Base-by-base conservation (phyloP, 768 basidiomycete genomes). In the Leccinum rimulosum region DNA sequence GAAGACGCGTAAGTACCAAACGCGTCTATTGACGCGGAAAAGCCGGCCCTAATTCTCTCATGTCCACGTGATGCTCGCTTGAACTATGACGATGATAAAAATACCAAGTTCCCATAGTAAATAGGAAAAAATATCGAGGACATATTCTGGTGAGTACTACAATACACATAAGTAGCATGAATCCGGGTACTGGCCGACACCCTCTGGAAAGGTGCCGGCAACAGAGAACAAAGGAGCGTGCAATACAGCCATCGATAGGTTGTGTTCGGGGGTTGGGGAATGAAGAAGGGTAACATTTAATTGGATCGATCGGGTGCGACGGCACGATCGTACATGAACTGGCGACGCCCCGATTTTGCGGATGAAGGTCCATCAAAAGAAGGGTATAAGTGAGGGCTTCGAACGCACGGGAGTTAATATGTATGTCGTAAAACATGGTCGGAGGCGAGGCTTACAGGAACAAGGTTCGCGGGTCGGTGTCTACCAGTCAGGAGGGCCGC, bases 1-100 rank as follows among this genome's bases (percentile, higher is more conserved):
- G 7, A 17, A 56, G 55, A 59, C 63, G 63, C 63, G 66, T 53
- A 50, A 31, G 25, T 25, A 25, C 25, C 51, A 8, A 52, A 53
- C 60, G 55, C 57, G 62, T 6, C 8, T 11, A 19, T 55, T 50
- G 63, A 68, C 72, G 67, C 73, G 72, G 56, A n/a, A 30, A 62
- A 56, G 63, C 74, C 70, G 62, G 74, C 76, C 76, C 73, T 77
- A 68, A 75, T 58, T 3, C 22, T 2, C 11, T 28, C 8, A 9
- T 31, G 19, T 36, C 48, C 58, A 64, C 61, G 61, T 62, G 61
- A 58, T 19, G 36, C 22, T n/a, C 36, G 12, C 6, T 15, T 31
- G 5, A 7, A 27, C 1, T 12, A 35, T 35, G 33, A 35, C 33
- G 33, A 35, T n/a, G 6, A 10, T n/a, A 55, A 14, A 22, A 17